These are phyloP conservation scores for Tulasnella sp. DNA, from an alignment of 768 basidiomycete species.

Conservation along the genomic window DNA sequence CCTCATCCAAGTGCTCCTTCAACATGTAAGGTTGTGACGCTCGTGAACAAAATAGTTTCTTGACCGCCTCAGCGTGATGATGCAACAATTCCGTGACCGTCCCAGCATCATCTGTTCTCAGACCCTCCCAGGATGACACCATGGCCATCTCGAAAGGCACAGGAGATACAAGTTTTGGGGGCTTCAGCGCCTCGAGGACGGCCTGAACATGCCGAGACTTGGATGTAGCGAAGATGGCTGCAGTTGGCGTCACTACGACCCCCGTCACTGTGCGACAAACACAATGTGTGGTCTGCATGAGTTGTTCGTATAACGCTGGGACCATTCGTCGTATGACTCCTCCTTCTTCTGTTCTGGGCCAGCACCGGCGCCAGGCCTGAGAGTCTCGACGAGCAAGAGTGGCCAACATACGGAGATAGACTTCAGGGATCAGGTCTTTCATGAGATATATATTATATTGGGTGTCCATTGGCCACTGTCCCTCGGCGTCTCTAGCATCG, in stretches of 20 bases:
- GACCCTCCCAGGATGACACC: neutral
- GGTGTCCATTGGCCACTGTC: neutral
- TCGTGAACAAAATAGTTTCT: neutral
- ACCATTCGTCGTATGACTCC: neutral
- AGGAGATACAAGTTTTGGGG: neutral
- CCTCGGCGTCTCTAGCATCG: neutral
- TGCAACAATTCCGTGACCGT: neutral
- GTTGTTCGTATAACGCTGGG: neutral
- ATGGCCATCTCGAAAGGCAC: neutral
- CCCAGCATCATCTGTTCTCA: neutral
- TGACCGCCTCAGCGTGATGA: neutral
- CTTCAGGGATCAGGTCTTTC: neutral
- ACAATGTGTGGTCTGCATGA: neutral
- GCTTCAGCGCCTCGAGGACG: neutral
- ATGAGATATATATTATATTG: neutral
- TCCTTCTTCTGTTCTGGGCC: neutral
- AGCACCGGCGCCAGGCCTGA: neutral
- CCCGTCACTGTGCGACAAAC: neutral
- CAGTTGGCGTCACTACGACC: neutral
- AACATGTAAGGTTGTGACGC: neutral
- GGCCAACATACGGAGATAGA: neutral
- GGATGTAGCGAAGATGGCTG: neutral
- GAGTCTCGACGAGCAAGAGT: neutral
- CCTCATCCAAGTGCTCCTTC: neutral
- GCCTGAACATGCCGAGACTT: neutral